Conservation (phyloP, 306 rosid genomes). For the Cucurbita ficifolia region DNA sequence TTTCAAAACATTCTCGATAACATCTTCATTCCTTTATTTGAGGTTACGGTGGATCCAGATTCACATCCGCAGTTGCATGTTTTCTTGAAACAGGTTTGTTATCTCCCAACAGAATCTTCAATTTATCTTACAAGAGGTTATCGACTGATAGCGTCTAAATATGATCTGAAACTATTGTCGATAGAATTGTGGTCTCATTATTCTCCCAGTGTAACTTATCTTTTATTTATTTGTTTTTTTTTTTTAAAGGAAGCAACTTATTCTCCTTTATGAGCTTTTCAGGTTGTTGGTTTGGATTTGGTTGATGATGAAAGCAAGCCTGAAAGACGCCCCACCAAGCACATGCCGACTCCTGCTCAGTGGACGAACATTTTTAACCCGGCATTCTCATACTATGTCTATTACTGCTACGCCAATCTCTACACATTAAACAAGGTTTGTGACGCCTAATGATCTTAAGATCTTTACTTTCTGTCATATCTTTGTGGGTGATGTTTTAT, state of each 20-base stretch:
- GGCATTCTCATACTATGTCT: constrained; percentile 83
- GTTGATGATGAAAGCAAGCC: constrained; percentile 97
- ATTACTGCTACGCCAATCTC: constrained; percentile 96
- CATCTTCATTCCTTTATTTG: constrained; percentile 87
- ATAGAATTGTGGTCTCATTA: not conserved
- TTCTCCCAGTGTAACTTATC: not conserved
- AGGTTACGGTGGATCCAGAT: constrained; percentile 90
- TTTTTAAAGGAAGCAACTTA: not conserved
- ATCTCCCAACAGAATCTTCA: not conserved
- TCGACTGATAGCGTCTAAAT: not conserved
- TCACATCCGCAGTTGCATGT: constrained; percentile 96
- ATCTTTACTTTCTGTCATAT: not conserved
- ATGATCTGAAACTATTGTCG: not conserved
- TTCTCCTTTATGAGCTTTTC: not conserved
- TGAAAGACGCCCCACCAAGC: constrained; percentile 96
- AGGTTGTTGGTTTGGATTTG: constrained; percentile 95
- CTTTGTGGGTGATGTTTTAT: not conserved
- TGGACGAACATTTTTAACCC: constrained; percentile 97
- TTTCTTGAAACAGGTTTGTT: constrained; percentile 76
- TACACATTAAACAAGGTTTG: constrained; percentile 77
- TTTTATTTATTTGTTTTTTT: not conserved
- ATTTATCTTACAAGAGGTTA: not conserved
- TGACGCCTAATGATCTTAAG: not conserved
- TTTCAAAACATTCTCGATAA: constrained; percentile 96
- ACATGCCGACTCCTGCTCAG: constrained; percentile 95